These are phyloP conservation scores for Cercospora beticola DNA, from an alignment of 2,329 filamentous ascomycete genomes.

Conservation along the genomic window DNA sequence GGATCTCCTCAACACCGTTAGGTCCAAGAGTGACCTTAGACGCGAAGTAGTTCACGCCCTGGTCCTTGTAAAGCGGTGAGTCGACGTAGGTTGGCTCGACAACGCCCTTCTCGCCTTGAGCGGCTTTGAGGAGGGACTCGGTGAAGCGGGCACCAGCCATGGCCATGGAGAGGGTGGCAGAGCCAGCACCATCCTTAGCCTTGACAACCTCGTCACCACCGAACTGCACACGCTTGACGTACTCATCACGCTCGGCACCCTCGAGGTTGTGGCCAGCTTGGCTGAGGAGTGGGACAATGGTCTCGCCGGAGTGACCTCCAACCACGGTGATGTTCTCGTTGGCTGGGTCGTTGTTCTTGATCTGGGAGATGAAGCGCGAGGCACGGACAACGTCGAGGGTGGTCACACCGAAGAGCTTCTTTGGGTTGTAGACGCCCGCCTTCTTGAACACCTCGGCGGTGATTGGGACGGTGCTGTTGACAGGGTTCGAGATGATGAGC, in stretches of 20 bases:
- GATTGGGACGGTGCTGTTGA: constrained; percentile 99
- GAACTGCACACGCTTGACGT: constrained; percentile 95
- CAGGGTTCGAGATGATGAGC: constrained; percentile 96
- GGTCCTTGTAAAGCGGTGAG: constrained; percentile 96
- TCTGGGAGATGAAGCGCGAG: constrained; percentile 93
- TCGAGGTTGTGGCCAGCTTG: constrained; percentile 87
- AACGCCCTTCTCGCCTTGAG: constrained; percentile 91
- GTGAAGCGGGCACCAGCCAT: constrained; percentile 86
- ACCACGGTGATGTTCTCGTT: constrained; percentile 94
- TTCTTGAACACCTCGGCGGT: constrained; percentile 95
- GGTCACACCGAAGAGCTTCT: constrained; percentile 98
- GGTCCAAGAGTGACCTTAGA: constrained; percentile 94
- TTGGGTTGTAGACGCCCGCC: constrained; percentile 95
- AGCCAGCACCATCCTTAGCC: constrained; percentile 97
- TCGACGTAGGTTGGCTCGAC: constrained; percentile 96
- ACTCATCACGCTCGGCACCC: constrained; percentile 69
- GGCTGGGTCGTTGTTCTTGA: constrained; percentile 86
- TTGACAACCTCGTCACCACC: constrained; percentile 98
- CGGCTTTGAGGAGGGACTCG: constrained; percentile 88
- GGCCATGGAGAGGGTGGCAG: constrained; percentile 97
- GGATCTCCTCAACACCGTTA: constrained; percentile 92
- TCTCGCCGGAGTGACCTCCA: constrained; percentile 95
- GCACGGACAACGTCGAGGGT: constrained; percentile 98
- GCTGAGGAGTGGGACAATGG: constrained; percentile 96
- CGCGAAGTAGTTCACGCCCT: constrained; percentile 96